Percentiles rank a stretch among this genome's conserved stretches.
These are phyloP conservation scores for Metarhizium brunneum DNA, from an alignment of 2,329 filamentous ascomycete genomes.

Conservation along the genomic window DNA sequence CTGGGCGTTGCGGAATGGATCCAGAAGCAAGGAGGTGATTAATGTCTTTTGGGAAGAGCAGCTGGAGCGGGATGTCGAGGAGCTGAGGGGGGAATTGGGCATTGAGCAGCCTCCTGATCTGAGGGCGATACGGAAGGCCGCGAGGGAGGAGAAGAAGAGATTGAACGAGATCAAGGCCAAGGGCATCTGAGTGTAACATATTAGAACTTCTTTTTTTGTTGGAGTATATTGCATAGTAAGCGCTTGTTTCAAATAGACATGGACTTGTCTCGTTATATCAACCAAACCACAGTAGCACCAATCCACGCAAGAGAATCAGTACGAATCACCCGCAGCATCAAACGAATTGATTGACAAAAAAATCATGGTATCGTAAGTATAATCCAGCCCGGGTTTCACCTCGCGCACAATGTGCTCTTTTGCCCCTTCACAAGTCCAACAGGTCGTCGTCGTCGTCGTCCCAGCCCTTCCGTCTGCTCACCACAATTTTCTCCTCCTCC, in stretches of 20 bases:
- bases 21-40: conserved; percentile 69
- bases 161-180: conserved; percentile 35
- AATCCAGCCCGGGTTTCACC: no score
- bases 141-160: conserved; percentile 59
- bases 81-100: conserved; percentile 63
- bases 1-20: conserved; percentile 82
- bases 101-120: conserved; percentile 87
- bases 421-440: conserved; percentile 44
- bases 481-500: conserved; percentile 77
- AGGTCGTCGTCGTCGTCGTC: conserved; percentile 80
- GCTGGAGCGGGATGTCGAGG: conserved; percentile 72
- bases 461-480: conserved; percentile 71
- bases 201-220: background rate
- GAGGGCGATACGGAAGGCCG: conserved; percentile 62
- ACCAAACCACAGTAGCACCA: background rate
- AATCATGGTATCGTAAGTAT: conserved; percentile 4
- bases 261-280: background rate
- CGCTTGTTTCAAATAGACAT: background rate
- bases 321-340: background rate
- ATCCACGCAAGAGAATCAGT: background rate
- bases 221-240: background rate
- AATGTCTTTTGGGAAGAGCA: conserved; percentile 98
- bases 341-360: background rate
- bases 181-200: background rate
- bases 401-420: background rate